phyloP scores from a whole-genome alignment of 2,329 filamentous ascomycete genomes.

The Fusarium hostae region DNA sequence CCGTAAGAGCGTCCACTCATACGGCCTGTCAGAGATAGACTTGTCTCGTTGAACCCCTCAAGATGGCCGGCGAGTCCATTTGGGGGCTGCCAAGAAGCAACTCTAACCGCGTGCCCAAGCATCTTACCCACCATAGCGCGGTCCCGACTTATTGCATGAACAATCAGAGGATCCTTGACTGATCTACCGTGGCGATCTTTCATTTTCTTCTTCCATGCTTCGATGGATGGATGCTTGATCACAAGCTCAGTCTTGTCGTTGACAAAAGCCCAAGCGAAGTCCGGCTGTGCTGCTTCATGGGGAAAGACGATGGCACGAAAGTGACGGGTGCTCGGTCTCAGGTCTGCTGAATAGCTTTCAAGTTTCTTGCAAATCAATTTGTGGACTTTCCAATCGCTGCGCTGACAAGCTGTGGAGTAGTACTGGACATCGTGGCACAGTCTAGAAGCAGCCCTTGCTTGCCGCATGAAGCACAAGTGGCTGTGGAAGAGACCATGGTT shows the following conservation, averaged over 20 bases:
- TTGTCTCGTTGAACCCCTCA: not conserved
- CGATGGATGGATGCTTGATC: not conserved
- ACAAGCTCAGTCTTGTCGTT: not conserved
- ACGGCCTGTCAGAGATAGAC: no score
- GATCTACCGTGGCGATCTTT: rapidly evolving
- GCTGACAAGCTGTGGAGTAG: not conserved
- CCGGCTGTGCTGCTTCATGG: not conserved
- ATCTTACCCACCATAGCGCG: not conserved
- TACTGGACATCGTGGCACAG: not conserved
- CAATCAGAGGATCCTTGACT: no score
- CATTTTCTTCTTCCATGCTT: not conserved
- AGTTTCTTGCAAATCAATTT: not conserved
- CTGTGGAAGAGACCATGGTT: no score
- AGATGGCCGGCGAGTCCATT: not conserved
- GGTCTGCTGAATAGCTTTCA: not conserved
- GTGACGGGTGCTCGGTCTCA: not conserved
- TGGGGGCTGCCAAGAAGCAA: not conserved
- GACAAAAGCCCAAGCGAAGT: not conserved
- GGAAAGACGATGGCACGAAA: no score
- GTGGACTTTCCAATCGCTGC: not conserved
- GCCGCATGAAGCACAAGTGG: no score
- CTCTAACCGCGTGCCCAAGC: not conserved
- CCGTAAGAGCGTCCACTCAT: no score
- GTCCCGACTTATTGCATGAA: no score
- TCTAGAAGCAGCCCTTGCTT: not conserved